Base-by-base conservation (phyloP, 1,284 basidiomycete genomes). In the Singerocomus inundabilis region DNA sequence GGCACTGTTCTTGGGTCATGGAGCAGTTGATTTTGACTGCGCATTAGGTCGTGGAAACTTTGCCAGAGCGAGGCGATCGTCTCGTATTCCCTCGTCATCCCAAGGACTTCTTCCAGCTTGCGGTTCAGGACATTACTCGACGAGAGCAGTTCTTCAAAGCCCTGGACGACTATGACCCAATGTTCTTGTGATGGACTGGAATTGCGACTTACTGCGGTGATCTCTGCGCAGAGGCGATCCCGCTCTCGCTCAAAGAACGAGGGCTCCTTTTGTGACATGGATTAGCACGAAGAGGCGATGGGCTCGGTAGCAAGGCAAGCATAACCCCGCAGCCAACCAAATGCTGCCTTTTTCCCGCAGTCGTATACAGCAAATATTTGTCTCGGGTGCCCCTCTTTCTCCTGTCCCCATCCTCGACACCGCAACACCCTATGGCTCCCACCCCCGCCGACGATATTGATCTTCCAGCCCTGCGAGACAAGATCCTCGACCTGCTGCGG, bases 81-180 rank as follows among this genome's bases (percentile, higher is more conserved):
- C 47, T 88, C 84, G 67, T 97, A 96, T 72, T 97, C 95, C 55
- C 85, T 86, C 5, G 94, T 93, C 77, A 97, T 95, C 9, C 88
- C 88, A 32, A 91, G 76, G 0, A 93, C 89, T 66, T 97, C 93
- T 70, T 98, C 94, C 5, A 97, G 76, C 62, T 93, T 94, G 51
- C 94, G 83, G 67, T 97, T 97, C 16, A 95, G 72, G n/a, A 81
- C 80, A 64, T 98, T 98, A 51, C 84, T 86, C n/a, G 88, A 82
- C 2, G 87, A 87, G 15, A 97, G 73, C 6, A 96, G 70, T 52
- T 91, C 87, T 63, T 96, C 94, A 61, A 97, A 93, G n/a, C 85
- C 87, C 94, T 97, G 52, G 41, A 28, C 3, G 13, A 46, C 6
- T n/a, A 21, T 42, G 25, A 26, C 9, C 5, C 10, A 33, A 18